Evolutionary conservation across 2,329 filamentous ascomycete genomes (phyloP).

Genomic region (Pleomassaria siparia): DNA sequence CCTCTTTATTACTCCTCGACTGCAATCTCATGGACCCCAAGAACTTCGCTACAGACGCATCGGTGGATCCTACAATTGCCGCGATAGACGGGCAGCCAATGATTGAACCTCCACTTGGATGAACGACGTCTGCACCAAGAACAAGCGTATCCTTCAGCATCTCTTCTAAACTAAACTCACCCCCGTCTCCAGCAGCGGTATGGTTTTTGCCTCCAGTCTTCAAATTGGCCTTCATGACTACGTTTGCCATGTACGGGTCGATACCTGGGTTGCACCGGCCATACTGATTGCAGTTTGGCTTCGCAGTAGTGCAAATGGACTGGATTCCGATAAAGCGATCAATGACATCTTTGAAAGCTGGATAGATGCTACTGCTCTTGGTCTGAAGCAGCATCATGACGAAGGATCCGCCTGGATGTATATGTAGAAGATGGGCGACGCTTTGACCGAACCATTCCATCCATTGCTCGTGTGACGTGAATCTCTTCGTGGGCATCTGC

Average conservation of each 20-base stretch:
- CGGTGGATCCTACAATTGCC: slow-evolving; percentile 44
- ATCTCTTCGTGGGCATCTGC: neutral
- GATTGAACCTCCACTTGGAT: slow-evolving; percentile 33
- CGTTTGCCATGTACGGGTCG: slow-evolving; percentile 24
- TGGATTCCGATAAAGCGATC: slow-evolving; percentile 20
- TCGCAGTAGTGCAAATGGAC: slow-evolving; percentile 13
- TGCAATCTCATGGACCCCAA: slow-evolving; percentile 43
- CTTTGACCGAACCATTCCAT: neutral
- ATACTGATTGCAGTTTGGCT: neutral
- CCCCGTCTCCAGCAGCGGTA: neutral
- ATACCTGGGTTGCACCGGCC: neutral
- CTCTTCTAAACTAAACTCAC: neutral
- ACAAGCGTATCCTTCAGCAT: slow-evolving; percentile 35
- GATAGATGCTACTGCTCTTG: slow-evolving; percentile 1
- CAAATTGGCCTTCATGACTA: slow-evolving; percentile 38
- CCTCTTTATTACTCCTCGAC: neutral
- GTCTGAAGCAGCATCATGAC: slow-evolving; percentile 3
- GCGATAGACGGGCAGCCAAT: slow-evolving; percentile 43
- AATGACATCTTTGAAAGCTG: slow-evolving; percentile 15
- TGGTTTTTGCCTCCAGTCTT: slow-evolving; percentile 29
- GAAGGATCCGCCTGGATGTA: neutral
- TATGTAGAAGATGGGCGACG: neutral
- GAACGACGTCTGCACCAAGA: slow-evolving; percentile 48
- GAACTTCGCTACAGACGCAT: slow-evolving; percentile 32
- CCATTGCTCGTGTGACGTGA: neutral